Percentiles rank a stretch among this genome's conserved stretches.
These are phyloP conservation scores for Rhododendron mucronatum DNA, from an alignment of 148 eudicot species.

Conservation along the genomic window DNA sequence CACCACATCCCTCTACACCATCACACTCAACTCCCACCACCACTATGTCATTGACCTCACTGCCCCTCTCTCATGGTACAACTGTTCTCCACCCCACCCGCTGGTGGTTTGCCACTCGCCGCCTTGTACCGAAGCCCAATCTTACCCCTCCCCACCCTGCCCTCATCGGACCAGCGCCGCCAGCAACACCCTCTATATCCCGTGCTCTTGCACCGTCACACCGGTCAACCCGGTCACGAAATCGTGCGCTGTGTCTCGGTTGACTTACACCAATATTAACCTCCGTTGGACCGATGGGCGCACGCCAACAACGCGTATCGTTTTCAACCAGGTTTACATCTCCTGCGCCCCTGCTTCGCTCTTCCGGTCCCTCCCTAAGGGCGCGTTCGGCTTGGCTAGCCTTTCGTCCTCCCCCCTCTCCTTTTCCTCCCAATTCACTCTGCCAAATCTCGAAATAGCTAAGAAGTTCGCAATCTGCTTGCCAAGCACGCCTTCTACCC, in stretches of 20 bases:
- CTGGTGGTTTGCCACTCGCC: neutral
- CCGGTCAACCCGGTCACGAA: neutral
- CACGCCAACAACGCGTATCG: neutral
- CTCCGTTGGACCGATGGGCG: neutral
- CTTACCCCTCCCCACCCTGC: neutral
- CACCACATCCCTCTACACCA: constrained; percentile 25
- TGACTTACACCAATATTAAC: neutral
- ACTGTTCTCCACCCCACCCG: constrained; percentile 10
- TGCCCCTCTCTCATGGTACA: constrained; percentile 31
- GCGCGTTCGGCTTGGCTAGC: neutral
- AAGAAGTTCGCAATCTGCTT: constrained; percentile 1
- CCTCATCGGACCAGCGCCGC: neutral
- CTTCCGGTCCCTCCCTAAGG: neutral
- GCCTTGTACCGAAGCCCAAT: neutral
- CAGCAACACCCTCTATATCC: too few species aligned
- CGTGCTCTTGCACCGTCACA: neutral
- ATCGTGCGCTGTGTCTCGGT: neutral
- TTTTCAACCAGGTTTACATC: neutral
- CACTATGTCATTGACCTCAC: constrained; percentile 31
- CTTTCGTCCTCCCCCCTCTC: neutral
- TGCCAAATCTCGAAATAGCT: neutral
- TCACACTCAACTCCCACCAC: constrained; percentile 19
- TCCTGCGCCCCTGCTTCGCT: neutral
- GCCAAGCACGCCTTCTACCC: neutral
- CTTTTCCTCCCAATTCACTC: neutral